Percentiles rank a stretch among this genome's conserved stretches.
Conservation (phyloP, 2,329 filamentous ascomycete genomes). For the Phyllosticta paracitricarpa region DNA sequence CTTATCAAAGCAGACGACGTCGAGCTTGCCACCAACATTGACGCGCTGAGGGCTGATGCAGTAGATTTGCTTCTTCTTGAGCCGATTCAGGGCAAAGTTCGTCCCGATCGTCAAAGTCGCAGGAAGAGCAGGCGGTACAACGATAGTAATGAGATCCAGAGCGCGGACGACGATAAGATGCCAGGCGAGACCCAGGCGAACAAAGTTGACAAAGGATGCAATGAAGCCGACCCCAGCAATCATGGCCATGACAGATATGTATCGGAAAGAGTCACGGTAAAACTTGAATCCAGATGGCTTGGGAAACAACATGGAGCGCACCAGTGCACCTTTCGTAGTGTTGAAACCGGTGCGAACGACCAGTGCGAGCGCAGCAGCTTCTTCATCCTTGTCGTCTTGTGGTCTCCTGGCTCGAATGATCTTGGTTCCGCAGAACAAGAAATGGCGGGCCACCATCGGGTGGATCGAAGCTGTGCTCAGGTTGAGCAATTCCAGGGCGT, state of each 20-base stretch:
- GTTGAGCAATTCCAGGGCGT: conserved; percentile 66
- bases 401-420: conserved; percentile 84
- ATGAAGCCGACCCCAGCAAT: conserved; percentile 81
- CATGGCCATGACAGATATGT: conserved; percentile 90
- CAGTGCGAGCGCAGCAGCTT: conserved; percentile 84
- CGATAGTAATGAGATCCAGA: conserved; percentile 91
- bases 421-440: conserved; percentile 91
- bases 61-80: conserved; percentile 87
- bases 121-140: conserved; percentile 87
- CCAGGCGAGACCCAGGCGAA: conserved; percentile 74
- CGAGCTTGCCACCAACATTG: conserved; percentile 90
- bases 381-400: conserved; percentile 74
- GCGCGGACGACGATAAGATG: conserved; percentile 86
- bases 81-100: conserved; percentile 78
- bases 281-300: conserved; percentile 99
- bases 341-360: conserved; percentile 93
- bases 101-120: conserved; percentile 94
- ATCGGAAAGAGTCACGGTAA: conserved; percentile 93
- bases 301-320: conserved; percentile 96
- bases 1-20: conserved; percentile 97
- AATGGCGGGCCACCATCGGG: conserved; percentile 74
- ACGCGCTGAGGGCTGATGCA: conserved; percentile 97
- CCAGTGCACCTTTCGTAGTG: conserved; percentile 90
- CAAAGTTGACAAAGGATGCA: conserved; percentile 86
- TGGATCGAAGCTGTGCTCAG: conserved; percentile 73